phyloP scores from a whole-genome alignment of 1,284 basidiomycete genomes.

The Malassezia slooffiae region DNA sequence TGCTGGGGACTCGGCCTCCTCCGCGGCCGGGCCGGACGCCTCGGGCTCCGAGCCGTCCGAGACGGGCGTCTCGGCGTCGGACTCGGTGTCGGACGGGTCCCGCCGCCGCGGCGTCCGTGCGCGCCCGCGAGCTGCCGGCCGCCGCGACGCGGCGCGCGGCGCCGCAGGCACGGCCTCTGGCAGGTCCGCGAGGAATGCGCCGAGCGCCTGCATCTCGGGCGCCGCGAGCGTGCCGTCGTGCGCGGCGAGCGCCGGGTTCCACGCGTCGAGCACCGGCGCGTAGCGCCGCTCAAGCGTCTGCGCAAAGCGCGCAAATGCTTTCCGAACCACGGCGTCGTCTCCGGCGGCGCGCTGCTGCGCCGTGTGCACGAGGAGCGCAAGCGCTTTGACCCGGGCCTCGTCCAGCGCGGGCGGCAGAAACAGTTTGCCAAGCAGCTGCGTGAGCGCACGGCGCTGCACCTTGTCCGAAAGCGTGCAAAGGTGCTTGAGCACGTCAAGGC shows the following conservation, averaged over 20 bases:
- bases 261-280: conserved; percentile 3
- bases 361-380: conserved; percentile 19
- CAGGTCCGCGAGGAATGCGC: background rate
- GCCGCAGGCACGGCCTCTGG: background rate
- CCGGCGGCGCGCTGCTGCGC: conserved; percentile 23
- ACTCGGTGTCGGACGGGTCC: no score
- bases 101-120: background rate
- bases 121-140: background rate
- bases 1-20: no score
- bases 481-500: conserved; percentile 60
- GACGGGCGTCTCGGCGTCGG: no score
- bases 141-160: background rate
- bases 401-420: conserved; percentile 61
- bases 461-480: conserved; percentile 45
- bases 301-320: conserved; percentile 62
- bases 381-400: conserved; percentile 34
- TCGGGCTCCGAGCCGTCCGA: no score
- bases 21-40: no score
- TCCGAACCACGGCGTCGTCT: conserved; percentile 58
- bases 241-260: background rate
- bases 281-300: conserved; percentile 41
- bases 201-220: conserved; percentile 2
- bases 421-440: conserved; percentile 67
- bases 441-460: conserved; percentile 68
- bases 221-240: conserved; percentile 1